phyloP scores from a whole-genome alignment of 1,284 basidiomycete species.

The Hypsizygus ulmarius region DNA sequence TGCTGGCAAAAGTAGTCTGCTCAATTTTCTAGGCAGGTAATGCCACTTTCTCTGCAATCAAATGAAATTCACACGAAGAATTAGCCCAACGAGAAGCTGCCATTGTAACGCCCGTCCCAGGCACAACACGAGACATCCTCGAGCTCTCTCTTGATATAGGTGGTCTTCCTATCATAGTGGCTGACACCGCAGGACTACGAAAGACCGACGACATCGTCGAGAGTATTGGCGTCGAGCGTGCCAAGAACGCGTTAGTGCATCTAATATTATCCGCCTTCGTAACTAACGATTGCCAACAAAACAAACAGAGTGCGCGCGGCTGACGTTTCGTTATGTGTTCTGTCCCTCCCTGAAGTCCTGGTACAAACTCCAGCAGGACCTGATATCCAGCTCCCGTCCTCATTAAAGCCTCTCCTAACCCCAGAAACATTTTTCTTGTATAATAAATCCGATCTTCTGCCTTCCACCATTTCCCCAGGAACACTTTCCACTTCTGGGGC shows the following conservation, averaged over 20 bases:
- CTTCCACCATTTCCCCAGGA: constrained; percentile 12
- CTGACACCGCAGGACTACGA: constrained; percentile 86
- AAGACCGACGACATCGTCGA: constrained; percentile 73
- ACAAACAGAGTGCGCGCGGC: constrained; percentile 54
- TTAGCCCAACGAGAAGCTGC: constrained; percentile 82
- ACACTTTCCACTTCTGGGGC: constrained; percentile 12
- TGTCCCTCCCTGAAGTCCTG: constrained; percentile 59
- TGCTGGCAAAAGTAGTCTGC: constrained; percentile 82
- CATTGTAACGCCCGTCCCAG: constrained; percentile 82
- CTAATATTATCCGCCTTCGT: background rate
- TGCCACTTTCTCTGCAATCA: background rate
- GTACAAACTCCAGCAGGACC: constrained; percentile 15
- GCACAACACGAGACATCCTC: constrained; percentile 85
- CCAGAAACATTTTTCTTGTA: constrained; percentile 60
- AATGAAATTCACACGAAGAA: constrained; percentile 1
- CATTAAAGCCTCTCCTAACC: constrained; percentile 48
- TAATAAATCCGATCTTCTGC: constrained; percentile 70
- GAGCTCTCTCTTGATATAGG: constrained; percentile 84
- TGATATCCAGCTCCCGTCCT: constrained; percentile 40
- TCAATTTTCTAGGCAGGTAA: constrained; percentile 75
- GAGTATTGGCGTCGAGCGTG: constrained; percentile 77
- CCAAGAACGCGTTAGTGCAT: constrained; percentile 55
- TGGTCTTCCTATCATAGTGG: constrained; percentile 76
- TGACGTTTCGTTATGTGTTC: constrained; percentile 75
- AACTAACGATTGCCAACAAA: constrained; percentile 1